Base-by-base conservation (phyloP, 208 protist genomes). In the Wallacemonas rigidus region DNA sequence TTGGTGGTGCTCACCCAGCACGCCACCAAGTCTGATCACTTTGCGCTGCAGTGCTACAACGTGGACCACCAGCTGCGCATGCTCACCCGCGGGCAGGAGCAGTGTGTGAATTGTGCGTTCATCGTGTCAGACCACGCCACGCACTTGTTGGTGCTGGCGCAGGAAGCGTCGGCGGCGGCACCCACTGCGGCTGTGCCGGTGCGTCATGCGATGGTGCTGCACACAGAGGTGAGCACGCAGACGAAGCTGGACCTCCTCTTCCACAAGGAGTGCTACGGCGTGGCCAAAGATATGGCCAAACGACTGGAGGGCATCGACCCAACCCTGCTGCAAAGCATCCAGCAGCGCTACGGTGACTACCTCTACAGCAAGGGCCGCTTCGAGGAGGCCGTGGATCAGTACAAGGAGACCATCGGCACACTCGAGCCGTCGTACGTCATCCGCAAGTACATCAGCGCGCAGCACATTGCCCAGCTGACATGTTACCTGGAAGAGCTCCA, bases 391-490 rank as follows among this genome's bases (percentile, higher is more conserved):
- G 97, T 99, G 68, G 45, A 70, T 1, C 95, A 99, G 76, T 99
- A 99, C 76, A 79, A 98, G 5, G 79, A 82, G 15, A 97, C 96
- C 7, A 98, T 99, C 69, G 97, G 97, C 26, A 69, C 77, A 15
- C 77, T 99, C 8, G 98, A 99, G 81, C 98, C 98, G 11, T 98
- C 93, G 2, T 99, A 99, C 79, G 97, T 99, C 7, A 99, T 99
- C 58, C 83, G 93, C 44, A 97, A 97, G 57, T 99, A 98, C 76
- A 79, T 99, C n/a, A 92, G 98, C 44, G 88, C 87, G 1, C 95
- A 98, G 62, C 82, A 95, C 51, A 98, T 98, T 63, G 68, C 88
- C 54, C 97, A 98, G 57, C 87, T 99, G 2, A 98, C 97, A 1
- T 76, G 71, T 6, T 99, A 99, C 65, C 77, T 99, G 2, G 93